These are phyloP conservation scores for Scorias spongiosa DNA, from an alignment of 2,329 filamentous ascomycete genomes.

Conservation along the genomic window DNA sequence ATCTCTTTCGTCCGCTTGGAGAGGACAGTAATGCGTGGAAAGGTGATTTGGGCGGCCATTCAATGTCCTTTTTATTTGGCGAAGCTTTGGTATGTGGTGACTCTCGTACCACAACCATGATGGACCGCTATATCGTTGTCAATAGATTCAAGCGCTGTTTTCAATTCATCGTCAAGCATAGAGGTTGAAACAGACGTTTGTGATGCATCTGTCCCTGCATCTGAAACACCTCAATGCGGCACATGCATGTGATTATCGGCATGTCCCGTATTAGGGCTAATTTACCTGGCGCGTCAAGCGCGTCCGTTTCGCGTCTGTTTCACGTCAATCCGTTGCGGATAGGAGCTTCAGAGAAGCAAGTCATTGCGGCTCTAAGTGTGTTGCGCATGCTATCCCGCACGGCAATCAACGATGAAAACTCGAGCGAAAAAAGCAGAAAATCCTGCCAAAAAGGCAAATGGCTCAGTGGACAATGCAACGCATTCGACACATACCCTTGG, in stretches of 20 bases:
- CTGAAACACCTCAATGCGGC: neutral
- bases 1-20: conserved; percentile 63
- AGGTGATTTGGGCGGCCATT: conserved; percentile 49
- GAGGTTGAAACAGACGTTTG: no score
- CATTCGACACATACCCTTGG: conserved; percentile 2
- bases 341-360: no score
- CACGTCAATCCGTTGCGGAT: no score
- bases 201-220: no score
- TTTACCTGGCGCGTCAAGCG: neutral
- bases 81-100: conserved; percentile 31
- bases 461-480: conserved; percentile 3
- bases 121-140: neutral
- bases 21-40: conserved; percentile 50
- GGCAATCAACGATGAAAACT: conserved; percentile 12
- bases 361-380: no score
- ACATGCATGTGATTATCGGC: neutral
- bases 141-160: conserved; percentile 1
- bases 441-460: conserved; percentile 1
- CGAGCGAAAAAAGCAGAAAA: conserved; percentile 13
- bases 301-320: neutral
- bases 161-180: neutral
- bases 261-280: neutral
- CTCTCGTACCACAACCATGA: conserved; percentile 31
- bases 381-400: no score
- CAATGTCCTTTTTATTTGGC: conserved; percentile 26